phyloP scores from a whole-genome alignment of 148 eudicot genomes.

The Pharnaceum exiguum region DNA sequence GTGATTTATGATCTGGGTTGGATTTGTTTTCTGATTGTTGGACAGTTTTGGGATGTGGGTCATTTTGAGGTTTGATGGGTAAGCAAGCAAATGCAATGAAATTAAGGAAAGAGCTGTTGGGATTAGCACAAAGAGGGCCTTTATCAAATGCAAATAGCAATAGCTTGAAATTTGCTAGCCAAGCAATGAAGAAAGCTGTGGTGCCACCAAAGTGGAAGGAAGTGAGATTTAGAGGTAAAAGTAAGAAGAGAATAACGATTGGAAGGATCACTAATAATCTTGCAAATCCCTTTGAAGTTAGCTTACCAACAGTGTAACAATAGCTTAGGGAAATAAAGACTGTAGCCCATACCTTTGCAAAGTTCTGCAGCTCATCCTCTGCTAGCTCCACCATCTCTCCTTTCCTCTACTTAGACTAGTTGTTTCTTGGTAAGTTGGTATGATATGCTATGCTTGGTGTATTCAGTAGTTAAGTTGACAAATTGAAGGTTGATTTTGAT shows the following conservation, averaged over 20 bases:
- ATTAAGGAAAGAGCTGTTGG: constrained; percentile 18
- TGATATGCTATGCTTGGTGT: too few species aligned
- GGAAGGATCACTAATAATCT: constrained; percentile 32
- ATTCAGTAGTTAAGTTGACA: too few species aligned
- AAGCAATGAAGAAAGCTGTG: constrained; percentile 41
- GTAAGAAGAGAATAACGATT: constrained; percentile 20
- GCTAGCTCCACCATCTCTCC: constrained; percentile 24
- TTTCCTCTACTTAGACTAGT: neutral
- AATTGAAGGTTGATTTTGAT: too few species aligned
- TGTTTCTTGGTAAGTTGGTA: too few species aligned
- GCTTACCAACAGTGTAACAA: constrained; percentile 22
- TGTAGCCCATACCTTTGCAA: constrained; percentile 32
- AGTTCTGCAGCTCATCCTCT: constrained; percentile 41
- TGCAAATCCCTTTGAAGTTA: constrained; percentile 23
- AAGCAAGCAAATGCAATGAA: constrained; percentile 38
- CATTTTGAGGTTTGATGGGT: constrained; percentile 40
- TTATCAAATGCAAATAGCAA: constrained; percentile 38
- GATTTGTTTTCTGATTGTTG: too few species aligned
- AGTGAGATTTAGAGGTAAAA: constrained; percentile 35
- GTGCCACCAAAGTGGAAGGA: constrained; percentile 34
- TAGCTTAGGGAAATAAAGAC: constrained; percentile 29
- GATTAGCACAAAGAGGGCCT: constrained; percentile 32
- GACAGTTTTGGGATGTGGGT: too few species aligned
- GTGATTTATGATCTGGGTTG: constrained; percentile 2
- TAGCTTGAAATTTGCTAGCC: constrained; percentile 55